These are phyloP conservation scores for Capillidium rhysosporum DNA, from an alignment of 371 early-diverging fungal species.

Conservation along the genomic window DNA sequence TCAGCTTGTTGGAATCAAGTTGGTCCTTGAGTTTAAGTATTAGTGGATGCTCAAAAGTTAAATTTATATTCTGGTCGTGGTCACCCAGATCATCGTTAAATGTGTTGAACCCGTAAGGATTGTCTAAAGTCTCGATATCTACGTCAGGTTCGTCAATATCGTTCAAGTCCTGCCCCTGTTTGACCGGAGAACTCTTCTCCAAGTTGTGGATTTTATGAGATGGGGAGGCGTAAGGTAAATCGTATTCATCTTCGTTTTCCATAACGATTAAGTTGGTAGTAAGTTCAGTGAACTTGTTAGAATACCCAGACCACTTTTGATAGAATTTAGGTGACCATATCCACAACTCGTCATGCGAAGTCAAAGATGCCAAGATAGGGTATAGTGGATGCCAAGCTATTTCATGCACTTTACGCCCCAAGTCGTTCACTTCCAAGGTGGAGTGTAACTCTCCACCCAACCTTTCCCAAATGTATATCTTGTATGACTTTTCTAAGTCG, in stretches of 20 bases:
- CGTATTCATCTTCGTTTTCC: neutral
- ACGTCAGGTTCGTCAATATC: neutral
- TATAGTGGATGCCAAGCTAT: neutral
- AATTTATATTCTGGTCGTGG: neutral
- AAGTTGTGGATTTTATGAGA: neutral
- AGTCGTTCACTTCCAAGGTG: neutral
- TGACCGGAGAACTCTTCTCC: neutral
- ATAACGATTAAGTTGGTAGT: neutral
- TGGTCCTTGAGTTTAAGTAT: neutral
- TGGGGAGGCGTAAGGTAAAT: neutral
- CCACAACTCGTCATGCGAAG: neutral
- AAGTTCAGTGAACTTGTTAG: neutral
- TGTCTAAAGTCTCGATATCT: neutral
- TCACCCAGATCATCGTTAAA: neutral
- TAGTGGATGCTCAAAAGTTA: neutral
- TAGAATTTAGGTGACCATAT: neutral
- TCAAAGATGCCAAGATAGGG: neutral
- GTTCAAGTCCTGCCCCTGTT: neutral
- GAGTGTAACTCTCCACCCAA: neutral
- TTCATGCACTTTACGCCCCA: neutral
- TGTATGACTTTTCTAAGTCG: neutral
- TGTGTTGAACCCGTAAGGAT: neutral
- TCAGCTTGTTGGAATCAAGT: too few relatives aligned
- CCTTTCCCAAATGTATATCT: neutral
- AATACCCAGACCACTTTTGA: neutral